Percentiles rank a stretch among this genome's conserved stretches.
phyloP scores from a whole-genome alignment of 2,329 filamentous ascomycete species.

The Aspergillus sp. region DNA sequence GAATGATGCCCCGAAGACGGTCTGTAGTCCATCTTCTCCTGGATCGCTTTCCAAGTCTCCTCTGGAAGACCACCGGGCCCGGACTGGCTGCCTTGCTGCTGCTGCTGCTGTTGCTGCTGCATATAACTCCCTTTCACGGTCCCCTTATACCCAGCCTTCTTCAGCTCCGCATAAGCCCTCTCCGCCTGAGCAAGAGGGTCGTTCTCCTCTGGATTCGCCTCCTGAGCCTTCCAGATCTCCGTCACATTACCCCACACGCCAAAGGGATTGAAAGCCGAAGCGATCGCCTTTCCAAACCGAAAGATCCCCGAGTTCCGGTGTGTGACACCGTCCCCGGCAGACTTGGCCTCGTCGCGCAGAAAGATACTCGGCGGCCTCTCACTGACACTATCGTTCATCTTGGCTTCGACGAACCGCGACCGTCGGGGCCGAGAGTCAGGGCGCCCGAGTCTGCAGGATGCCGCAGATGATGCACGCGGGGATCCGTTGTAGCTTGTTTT shows the following conservation, averaged over 20 bases:
- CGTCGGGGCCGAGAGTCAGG: constrained; percentile 39
- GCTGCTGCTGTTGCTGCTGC: constrained; percentile 10
- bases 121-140: constrained; percentile 31
- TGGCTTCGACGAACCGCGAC: constrained; percentile 71
- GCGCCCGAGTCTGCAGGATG: constrained; percentile 5
- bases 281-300: constrained; percentile 52
- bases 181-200: constrained; percentile 46
- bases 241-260: constrained; percentile 41
- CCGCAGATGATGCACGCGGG: constrained; percentile 3
- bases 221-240: constrained; percentile 42
- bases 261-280: constrained; percentile 51
- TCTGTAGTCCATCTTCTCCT: constrained; percentile 25
- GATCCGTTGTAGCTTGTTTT: constrained; percentile 5
- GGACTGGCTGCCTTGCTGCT: constrained; percentile 1
- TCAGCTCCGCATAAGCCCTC: constrained; percentile 50
- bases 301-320: constrained; percentile 44
- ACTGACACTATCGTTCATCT: constrained; percentile 78
- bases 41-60: constrained; percentile 28
- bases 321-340: constrained; percentile 9
- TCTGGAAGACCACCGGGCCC: constrained; percentile 21
- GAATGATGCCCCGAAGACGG: constrained; percentile 9
- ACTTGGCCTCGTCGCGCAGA: constrained; percentile 42
- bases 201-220: constrained; percentile 31
- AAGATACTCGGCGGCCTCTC: constrained; percentile 66
- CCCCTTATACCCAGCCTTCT: constrained; percentile 46